Base-by-base conservation (phyloP, 768 basidiomycete species). In the Phanerochaete carnosa region DNA sequence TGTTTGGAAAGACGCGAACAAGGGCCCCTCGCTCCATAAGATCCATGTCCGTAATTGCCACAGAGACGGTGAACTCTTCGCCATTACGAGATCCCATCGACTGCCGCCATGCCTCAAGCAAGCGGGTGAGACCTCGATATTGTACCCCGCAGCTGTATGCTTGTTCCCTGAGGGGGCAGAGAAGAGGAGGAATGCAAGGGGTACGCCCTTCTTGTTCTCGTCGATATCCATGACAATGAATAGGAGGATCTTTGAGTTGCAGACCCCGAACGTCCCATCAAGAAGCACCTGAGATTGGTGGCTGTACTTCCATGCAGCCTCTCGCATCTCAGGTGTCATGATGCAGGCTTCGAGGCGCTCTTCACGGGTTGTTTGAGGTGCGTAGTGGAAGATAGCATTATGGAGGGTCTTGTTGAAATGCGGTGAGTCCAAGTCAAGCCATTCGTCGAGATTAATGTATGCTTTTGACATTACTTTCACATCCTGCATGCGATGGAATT, bases 31-130 rank as follows among this genome's bases (percentile, higher is more conserved):
- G 68, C 57, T 76, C 75, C 57, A 67, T 72, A 2, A 61, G 55
- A 54, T 77, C 74, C 3, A 73, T 77, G 59, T 76, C 73, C 7
- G 75, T 75, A 30, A 67, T 68, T 6, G 59, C 67, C 29, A 70
- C 66, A 12, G 7, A 39, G 2, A 68, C 65, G 3, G 46, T 25
- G 57, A 45, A 49, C 11, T 3, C 22, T 25, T 49, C 7, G 12
- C 47, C 47, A 16, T 49, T 49, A 19, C 47, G 37, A 15, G n/a
- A 23, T 6, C 57, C 57, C n/a, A 50, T 7, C 1, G 58, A 50
- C 2, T 23, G 9, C 29, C 54, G 45, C 69, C 72, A 74, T 25
- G 16, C n/a, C 2, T 25, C 30, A 0, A 75, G 56, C 7, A 75
- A 55, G 16, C 68, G 45, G 11, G 19, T 23, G 28, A 62, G 15